Base-by-base conservation (phyloP, 140 eudicot species). In the Eryngium alpinum region DNA sequence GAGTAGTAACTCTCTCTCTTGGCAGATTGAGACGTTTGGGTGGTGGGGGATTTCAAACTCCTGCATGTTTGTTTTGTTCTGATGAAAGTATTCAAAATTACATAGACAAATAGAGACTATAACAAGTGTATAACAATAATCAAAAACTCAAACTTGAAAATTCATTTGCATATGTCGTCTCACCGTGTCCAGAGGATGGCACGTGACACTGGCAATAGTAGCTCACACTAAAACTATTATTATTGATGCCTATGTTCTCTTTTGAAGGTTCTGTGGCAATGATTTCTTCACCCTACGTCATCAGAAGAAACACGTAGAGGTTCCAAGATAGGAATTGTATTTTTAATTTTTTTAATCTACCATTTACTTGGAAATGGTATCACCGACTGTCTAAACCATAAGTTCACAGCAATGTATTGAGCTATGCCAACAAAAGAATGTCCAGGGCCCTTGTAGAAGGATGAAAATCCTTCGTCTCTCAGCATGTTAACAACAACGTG, bases 321-420 rank as follows among this genome's bases (percentile, higher is more conserved):
- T 50, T 51, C 27, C 51, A 28, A 17, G 16, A 25, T 43, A 51
- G n/a, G 6, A 25, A 5, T 50, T 24, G 57, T 38, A 38, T 38
- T 75, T 25, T n/a, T n/a, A n/a, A n/a, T n/a, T 27, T 31, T 51
- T 22, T n/a, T n/a, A n/a, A 76, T 52, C 51, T 1, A 16, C 7
- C 49, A 29, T 28, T 56, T 14, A 67, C 53, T 52, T 66, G 5
- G 22, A 69, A 80, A 19, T 33, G 29, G 27, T 3, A 19, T 69
- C 22, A 50, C 31, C 17, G 53, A 67, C 44, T 33, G 51, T 43
- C 80, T 44, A 87, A 78, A 89, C 99, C 97, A 95, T 84, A 95
- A 95, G 88, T 95, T 95, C 87, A 95, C 96, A 75, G 99, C 99
- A 87, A 95, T 93, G 28, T 95, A 95, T 78, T 97, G 99, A 24